Base-by-base conservation (phyloP, 2,329 filamentous ascomycete genomes). In the Talaromyces sp. region DNA sequence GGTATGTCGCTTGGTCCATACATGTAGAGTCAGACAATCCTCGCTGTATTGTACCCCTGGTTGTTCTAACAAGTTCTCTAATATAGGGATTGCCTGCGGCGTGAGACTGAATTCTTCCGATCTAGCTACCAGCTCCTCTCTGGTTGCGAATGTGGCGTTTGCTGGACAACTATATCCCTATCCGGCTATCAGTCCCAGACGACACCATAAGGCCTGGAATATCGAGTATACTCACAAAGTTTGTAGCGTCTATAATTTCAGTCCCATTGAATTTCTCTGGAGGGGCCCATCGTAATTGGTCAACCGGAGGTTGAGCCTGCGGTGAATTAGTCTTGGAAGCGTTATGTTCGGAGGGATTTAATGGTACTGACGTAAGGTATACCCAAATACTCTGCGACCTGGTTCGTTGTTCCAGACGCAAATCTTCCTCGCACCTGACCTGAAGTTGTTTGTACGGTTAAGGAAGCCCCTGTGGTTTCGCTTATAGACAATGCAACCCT, bases 91-190 rank as follows among this genome's bases (percentile, higher is more conserved):
- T 27, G 62, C 62, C 34, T 64, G 62, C 13, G 47, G 19, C 8
- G 62, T 64, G 19, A 64, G 58, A 49, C 47, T 38, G 17, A 58
- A 53, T 45, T 64, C 43, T 43, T 10, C 19, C 2, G 47, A 62
- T 6, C 19, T 22, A 25, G 60, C 34, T n/a, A 31, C 5, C 7
- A 62, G 60, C 25, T 62, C 60, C 19, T 11, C 10, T 22, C 25
- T 62, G 5, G 47, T 31, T 59, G 62, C 31, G 19, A 64, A 40
- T 4, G 54, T 53, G 2, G 53, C 29, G 13, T 59, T 64, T 43
- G 54, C 34, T n/a, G 62, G 62, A 38, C 62, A 64, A 27, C 40
- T 51, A 49, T 64, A 64, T 31, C 62, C 54, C 62, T 64, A 7
- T n/a, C 36, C 10, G 19, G 5, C 2, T 17, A n/a, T n/a, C n/a